Conservation (phyloP, 2,329 filamentous ascomycete genomes). For the Aschersonia sp. region DNA sequence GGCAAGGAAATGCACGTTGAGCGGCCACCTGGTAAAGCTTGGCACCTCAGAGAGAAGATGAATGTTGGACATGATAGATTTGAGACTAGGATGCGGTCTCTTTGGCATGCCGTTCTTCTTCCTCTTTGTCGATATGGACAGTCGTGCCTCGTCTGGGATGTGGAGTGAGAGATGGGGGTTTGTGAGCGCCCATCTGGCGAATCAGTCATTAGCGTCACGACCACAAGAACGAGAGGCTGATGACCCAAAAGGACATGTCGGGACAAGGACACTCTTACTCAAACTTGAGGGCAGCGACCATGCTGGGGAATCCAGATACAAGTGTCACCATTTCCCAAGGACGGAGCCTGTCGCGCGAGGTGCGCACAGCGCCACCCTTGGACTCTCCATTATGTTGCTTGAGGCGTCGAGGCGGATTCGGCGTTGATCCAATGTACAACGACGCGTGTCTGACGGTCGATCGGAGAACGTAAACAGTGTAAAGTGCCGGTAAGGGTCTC, state of each 20-base stretch:
- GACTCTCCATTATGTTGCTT: conserved; percentile 81
- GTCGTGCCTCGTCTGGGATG: conserved; percentile 50
- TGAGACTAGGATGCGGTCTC: conserved; percentile 45
- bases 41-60: conserved; percentile 66
- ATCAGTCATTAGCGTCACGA: background rate
- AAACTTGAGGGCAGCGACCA: conserved; percentile 81
- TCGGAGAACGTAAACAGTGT: conserved; percentile 84
- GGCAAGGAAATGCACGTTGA: conserved; percentile 67
- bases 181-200: conserved; percentile 72
- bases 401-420: conserved; percentile 70
- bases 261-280: conserved; percentile 44
- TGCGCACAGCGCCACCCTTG: conserved; percentile 70
- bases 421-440: conserved; percentile 85
- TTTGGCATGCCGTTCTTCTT: conserved; percentile 41
- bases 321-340: conserved; percentile 89
- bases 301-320: conserved; percentile 78
- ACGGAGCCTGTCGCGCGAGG: conserved; percentile 49
- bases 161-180: conserved; percentile 73
- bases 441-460: conserved; percentile 59
- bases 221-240: background rate
- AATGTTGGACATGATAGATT: conserved; percentile 62
- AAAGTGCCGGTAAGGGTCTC: conserved; percentile 69
- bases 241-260: background rate
- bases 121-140: conserved; percentile 34
- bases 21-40: conserved; percentile 73